Evolutionary conservation across 2,329 filamentous ascomycete genomes (phyloP), one percentile per base, ranked within the genome.

Genomic region (Stagonosporopsis cucurbitacearum): DNA sequence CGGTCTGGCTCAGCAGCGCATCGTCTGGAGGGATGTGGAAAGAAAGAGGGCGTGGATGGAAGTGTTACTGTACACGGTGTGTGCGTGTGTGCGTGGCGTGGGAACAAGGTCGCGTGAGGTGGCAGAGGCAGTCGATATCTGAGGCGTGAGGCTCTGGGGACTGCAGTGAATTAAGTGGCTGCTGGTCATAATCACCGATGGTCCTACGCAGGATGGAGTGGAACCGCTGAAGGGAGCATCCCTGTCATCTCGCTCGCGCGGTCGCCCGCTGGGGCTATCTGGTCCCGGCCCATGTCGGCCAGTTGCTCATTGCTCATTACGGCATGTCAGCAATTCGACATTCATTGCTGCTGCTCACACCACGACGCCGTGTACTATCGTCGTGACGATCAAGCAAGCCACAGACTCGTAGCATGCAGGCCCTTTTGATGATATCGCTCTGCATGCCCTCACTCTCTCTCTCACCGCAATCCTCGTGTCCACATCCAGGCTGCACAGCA

Each of bases 1-100:
- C 57, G 62, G 54, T 55, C 51, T 46, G 50, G 60, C 44, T 61
- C 54, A 60, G 57, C 66, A 52, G 61, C 55, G 59, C 67, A 68
- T 69, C 11, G 61, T 62, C 57, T 52, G 36, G 39, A 43, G 42
- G 36, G 54, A 32, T 22, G 28, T 17, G 30, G 39, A 22, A 33
- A 35, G 6, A 36, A 13, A n/a, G n/a, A n/a, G n/a, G n/a, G n/a
- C n/a, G n/a, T n/a, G n/a, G n/a, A n/a, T n/a, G n/a, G n/a, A n/a
- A n/a, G n/a, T n/a, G n/a, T n/a, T n/a, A n/a, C n/a, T n/a, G n/a
- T n/a, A n/a, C n/a, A n/a, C n/a, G n/a, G 35, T 50, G 11, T 30
- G 28, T 15, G 7, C 20, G 25, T n/a, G 3, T 9, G 33, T 32
- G 32, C 20, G 43, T 46, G 57, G 50, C 47, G 52, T 57, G 57